Conservation (phyloP, 441 rosid genomes). For the Bruguiera hainesii region DNA sequence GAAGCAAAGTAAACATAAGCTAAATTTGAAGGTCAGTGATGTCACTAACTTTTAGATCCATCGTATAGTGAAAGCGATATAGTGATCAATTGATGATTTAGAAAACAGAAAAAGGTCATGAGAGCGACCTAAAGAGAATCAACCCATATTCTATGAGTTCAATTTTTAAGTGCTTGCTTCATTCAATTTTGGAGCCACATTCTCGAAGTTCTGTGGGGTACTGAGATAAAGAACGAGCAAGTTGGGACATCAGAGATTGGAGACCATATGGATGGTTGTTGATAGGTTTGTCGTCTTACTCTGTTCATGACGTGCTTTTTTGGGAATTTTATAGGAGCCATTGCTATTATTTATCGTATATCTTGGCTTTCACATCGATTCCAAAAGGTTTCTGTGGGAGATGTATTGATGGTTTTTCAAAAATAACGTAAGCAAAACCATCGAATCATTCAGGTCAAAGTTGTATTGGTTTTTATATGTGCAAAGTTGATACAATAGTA, state of each 20-base stretch:
- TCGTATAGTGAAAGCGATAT: not conserved
- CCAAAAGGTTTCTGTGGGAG: not conserved
- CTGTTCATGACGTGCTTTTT: not conserved
- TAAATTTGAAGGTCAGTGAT: not conserved
- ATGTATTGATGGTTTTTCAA: not conserved
- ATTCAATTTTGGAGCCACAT: not conserved
- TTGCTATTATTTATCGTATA: not conserved
- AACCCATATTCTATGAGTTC: not conserved
- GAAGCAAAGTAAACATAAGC: not conserved
- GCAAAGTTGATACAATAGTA: too few relatives aligned
- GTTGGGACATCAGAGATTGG: not conserved
- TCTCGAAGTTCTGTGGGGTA: not conserved
- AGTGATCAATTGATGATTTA: not conserved
- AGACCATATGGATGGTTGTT: not conserved
- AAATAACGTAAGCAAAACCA: too few relatives aligned
- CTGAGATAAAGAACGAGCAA: not conserved
- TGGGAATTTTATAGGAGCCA: not conserved
- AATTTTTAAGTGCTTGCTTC: not conserved
- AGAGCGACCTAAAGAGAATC: not conserved
- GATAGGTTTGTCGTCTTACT: not conserved
- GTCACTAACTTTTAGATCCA: not conserved
- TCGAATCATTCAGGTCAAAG: too few relatives aligned
- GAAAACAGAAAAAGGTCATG: not conserved
- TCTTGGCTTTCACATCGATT: not conserved
- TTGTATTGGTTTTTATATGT: too few relatives aligned